Conservation (phyloP, 352 stramenopile genomes). For the Phytophthora pluvialis region DNA sequence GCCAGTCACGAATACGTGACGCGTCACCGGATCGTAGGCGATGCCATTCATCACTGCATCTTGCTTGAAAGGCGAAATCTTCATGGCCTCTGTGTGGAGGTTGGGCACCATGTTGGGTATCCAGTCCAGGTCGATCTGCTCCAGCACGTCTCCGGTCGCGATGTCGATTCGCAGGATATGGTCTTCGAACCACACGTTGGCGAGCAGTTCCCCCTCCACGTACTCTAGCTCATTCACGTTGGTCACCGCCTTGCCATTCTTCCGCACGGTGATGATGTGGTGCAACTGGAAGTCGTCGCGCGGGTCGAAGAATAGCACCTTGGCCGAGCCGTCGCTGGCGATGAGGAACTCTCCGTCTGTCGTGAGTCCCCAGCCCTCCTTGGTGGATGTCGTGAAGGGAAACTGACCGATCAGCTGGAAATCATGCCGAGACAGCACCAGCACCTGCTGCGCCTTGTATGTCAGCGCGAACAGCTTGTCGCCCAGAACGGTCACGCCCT, state of each 20-base stretch:
- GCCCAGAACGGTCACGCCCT: slow-evolving; percentile 75
- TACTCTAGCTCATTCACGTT: slow-evolving; percentile 91
- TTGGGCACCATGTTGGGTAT: slow-evolving; percentile 69
- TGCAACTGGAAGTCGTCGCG: slow-evolving; percentile 55
- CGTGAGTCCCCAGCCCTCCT: slow-evolving; percentile 91
- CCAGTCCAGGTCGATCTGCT: slow-evolving; percentile 75
- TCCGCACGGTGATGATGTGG: slow-evolving; percentile 59
- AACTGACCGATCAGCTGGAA: slow-evolving; percentile 63
- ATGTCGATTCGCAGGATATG: slow-evolving; percentile 82
- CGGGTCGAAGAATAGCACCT: slow-evolving; percentile 84
- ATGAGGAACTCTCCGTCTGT: slow-evolving; percentile 84
- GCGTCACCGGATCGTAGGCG: slow-evolving; percentile 66
- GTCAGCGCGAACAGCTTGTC: slow-evolving; percentile 86
- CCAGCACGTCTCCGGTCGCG: slow-evolving; percentile 64
- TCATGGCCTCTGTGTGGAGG: slow-evolving; percentile 53
- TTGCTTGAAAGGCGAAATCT: slow-evolving; percentile 34
- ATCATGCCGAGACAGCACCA: slow-evolving; percentile 63
- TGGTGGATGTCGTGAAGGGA: slow-evolving; percentile 72
- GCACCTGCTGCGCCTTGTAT: slow-evolving; percentile 72
- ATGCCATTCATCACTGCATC: slow-evolving; percentile 93
- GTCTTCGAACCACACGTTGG: slow-evolving; percentile 89
- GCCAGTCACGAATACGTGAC: slow-evolving; percentile 77
- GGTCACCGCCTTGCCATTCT: slow-evolving; percentile 47
- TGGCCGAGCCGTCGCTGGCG: slow-evolving; percentile 84
- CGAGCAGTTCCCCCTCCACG: slow-evolving; percentile 80